Evolutionary conservation across 805 yeast species (phyloP), one percentile per base, ranked within the genome.

Genomic region (Candida odintsovae): DNA sequence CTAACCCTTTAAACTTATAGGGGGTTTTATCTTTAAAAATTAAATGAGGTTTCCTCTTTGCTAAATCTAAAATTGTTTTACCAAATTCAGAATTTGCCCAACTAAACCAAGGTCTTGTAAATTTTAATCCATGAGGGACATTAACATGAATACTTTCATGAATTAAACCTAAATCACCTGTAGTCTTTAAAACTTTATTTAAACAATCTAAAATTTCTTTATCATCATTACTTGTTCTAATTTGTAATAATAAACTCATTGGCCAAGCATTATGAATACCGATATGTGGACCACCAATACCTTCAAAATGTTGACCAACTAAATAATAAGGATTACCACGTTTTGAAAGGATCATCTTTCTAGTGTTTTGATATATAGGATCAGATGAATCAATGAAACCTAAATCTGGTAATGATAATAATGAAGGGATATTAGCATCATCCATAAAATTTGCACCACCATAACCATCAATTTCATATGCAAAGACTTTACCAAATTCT

Each of bases 71-170:
- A n/a, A 89, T 82, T 1, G 95, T 83, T 63, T 86, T 86, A 19
- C 90, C 96, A 67, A 89, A 87, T 64, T 90, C 96, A 1, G 95
- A 81, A 61, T 89, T 89, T 55, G 95, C 86, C 97, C 97, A 89
- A 6, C 95, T 84, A 69, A 90, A 90, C 97, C 97, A 89, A 3
- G 94, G 78, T 49, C 97, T 69, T 0, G 96, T 86, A 61, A 65
- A 90, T n/a, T 63, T 64, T 10, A 50, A 46, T 1, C 78, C 81
- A 2, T 52, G 48, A 2, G 68, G 68, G 6, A 73, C 66, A 54
- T 82, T 73, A 10, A 88, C 95, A 48, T 84, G 68, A 4, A 89
- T 79, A 47, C 85, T 76, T 67, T 89, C 97, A 61, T 89, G 96
- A 78, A 89, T 81, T 46, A 89, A 70, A 0, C 97, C 97, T 19